Evolutionary conservation across 345 rosid genomes (phyloP).

Genomic region (Pelargonium nanum): DNA sequence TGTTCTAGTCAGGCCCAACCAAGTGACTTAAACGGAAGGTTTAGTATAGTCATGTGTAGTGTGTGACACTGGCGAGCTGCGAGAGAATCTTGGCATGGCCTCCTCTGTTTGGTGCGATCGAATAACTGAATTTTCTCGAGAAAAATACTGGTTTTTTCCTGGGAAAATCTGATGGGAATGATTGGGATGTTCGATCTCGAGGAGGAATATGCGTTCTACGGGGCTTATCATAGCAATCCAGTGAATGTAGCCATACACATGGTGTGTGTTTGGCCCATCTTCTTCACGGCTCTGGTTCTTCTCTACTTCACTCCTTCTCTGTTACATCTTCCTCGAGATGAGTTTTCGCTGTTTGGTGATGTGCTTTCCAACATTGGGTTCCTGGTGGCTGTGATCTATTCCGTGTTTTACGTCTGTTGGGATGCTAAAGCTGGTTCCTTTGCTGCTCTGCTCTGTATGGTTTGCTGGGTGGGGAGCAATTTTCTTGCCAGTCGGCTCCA

Average conservation of each 20-base stretch:
- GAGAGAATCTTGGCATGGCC: no score
- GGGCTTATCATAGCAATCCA: slow-evolving; percentile 41
- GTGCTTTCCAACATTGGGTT: slow-evolving; percentile 42
- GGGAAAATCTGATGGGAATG: slow-evolving; percentile 24
- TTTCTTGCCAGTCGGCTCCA: slow-evolving; percentile 32
- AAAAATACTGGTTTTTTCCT: neutral
- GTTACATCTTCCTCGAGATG: slow-evolving; percentile 20
- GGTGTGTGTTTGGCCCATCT: slow-evolving; percentile 56
- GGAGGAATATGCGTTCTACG: slow-evolving; percentile 40
- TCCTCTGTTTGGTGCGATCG: no score
- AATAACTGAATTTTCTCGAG: slow-evolving; percentile 5
- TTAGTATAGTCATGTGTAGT: no score
- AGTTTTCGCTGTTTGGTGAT: slow-evolving; percentile 26
- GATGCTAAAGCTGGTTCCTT: slow-evolving; percentile 51
- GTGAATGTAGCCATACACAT: slow-evolving; percentile 35
- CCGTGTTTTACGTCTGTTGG: slow-evolving; percentile 32
- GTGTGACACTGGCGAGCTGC: no score
- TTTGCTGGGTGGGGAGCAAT: slow-evolving; percentile 39
- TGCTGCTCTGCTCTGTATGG: slow-evolving; percentile 41
- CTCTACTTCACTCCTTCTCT: slow-evolving; percentile 48
- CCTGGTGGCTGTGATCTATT: slow-evolving; percentile 33
- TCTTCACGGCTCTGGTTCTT: slow-evolving; percentile 40
- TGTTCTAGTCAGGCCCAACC: no score
- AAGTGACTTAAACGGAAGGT: no score
- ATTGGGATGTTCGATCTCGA: slow-evolving; percentile 38